Base-by-base conservation (phyloP, 345 rosid species). In the Leavenworthia alabamica region DNA sequence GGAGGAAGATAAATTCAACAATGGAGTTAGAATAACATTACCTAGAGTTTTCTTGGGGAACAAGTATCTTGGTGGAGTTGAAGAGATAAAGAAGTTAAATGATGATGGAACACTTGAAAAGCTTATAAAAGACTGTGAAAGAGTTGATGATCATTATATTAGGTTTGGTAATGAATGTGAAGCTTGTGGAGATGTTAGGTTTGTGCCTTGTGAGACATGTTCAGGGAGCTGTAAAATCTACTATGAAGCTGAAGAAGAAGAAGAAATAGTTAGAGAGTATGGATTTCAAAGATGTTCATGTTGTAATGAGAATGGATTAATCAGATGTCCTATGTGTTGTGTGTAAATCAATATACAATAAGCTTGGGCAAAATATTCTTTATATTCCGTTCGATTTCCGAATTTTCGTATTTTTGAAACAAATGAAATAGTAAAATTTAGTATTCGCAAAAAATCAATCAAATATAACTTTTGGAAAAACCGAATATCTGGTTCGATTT, bases 291-390 rank as follows among this genome's bases (percentile, higher is more conserved):
- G 90, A 23, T 89, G 97, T 55, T 82, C 83, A 16, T 84, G 83
- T 75, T 93, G 97, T 65, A 87, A 93, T 73, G 99, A 93, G 59
- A 93, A 93, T 71, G 97, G 99, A 35, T 67, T 93, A 15, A 73
- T 84, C 32, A 79, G 92, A n/a, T 93, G 97, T 46, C 97, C 85
- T 8, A 60, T 82, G 37, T 92, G 96, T 65, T 91, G 89, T 70
- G 62, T 68, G 55, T 49, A 35, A 64, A n/a, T 39, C 10, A 56
- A 54, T 35, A 53, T 37, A 45, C 27, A 62, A 37, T n/a, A n/a
- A n/a, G n/a, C n/a, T n/a, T n/a, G n/a, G n/a, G n/a, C n/a, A n/a
- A n/a, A n/a, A n/a, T n/a, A n/a, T n/a, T n/a, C n/a, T n/a, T n/a
- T n/a, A n/a, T n/a, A n/a, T n/a, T n/a, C n/a, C n/a, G n/a, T n/a